Evolutionary conservation across 1,139 yeast species (phyloP).

Genomic region (Saccharomyces hybrid): DNA sequence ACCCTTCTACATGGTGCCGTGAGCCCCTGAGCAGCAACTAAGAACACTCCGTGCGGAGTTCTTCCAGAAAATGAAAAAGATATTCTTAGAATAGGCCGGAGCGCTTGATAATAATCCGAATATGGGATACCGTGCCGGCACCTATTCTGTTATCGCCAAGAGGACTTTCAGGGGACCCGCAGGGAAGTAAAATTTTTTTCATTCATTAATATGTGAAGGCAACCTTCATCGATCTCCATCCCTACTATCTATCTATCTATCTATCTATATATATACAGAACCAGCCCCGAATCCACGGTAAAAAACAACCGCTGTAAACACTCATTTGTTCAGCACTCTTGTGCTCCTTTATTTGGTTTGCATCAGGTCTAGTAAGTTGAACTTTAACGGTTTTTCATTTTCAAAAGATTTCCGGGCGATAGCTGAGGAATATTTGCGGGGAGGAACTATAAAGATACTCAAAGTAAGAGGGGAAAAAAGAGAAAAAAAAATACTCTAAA

Average conservation of each 20-base stretch:
- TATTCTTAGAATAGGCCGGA: neutral
- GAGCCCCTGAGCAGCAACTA: neutral
- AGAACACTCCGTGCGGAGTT: neutral
- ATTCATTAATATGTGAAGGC: neutral
- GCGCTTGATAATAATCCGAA: neutral
- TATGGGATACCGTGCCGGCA: neutral
- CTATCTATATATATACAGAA: neutral
- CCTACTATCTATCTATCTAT: neutral
- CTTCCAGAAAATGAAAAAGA: neutral
- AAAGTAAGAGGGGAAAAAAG: neutral
- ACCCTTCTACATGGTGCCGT: neutral
- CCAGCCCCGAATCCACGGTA: neutral
- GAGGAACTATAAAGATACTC: neutral
- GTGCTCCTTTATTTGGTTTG: neutral
- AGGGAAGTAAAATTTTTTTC: neutral
- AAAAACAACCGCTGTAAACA: neutral
- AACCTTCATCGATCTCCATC: neutral
- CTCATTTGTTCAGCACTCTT: neutral
- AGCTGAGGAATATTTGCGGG: neutral
- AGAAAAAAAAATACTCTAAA: neutral
- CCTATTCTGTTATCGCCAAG: neutral
- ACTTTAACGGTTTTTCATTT: neutral
- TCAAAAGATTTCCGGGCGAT: neutral
- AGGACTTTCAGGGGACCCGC: neutral
- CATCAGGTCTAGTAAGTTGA: neutral